Conservation (phyloP, 108 stramenopile genomes). For the Nitzschia sp. region DNA sequence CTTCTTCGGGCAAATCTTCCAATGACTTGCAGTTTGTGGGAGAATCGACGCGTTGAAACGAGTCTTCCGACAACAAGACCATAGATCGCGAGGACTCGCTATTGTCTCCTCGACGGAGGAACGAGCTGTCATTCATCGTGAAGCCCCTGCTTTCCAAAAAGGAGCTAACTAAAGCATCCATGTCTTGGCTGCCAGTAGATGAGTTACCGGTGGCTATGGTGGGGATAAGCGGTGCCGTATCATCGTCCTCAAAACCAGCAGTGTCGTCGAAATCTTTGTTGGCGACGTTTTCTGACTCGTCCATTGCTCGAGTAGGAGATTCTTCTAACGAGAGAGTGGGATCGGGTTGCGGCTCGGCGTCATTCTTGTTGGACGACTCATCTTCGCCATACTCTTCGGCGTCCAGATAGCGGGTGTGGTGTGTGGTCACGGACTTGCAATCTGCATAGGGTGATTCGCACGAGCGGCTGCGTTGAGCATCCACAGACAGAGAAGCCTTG, state of each 20-base stretch:
- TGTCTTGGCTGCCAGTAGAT: conserved; percentile 2
- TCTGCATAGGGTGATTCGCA: too few species aligned
- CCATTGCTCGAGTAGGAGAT: neutral
- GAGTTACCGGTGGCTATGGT: neutral
- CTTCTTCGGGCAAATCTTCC: neutral
- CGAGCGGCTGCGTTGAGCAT: neutral
- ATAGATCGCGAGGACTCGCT: conserved; percentile 2
- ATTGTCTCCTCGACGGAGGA: neutral
- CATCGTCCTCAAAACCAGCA: neutral
- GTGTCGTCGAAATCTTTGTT: conserved; percentile 1
- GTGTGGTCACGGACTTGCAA: neutral
- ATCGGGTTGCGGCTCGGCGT: neutral
- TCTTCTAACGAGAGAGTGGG: neutral
- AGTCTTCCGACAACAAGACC: neutral
- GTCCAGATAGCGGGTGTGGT: neutral
- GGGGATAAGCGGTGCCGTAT: neutral
- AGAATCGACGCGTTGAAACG: neutral
- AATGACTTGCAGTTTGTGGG: neutral
- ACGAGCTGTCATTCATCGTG: too few species aligned
- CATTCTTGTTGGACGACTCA: neutral
- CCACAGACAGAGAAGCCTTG: neutral
- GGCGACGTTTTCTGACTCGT: neutral
- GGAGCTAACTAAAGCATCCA: conserved; percentile 9
- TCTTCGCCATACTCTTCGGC: neutral
- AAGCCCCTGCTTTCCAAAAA: neutral